Base-by-base conservation (phyloP, 2,329 filamentous ascomycete species). In the Aspergillus udagawae region DNA sequence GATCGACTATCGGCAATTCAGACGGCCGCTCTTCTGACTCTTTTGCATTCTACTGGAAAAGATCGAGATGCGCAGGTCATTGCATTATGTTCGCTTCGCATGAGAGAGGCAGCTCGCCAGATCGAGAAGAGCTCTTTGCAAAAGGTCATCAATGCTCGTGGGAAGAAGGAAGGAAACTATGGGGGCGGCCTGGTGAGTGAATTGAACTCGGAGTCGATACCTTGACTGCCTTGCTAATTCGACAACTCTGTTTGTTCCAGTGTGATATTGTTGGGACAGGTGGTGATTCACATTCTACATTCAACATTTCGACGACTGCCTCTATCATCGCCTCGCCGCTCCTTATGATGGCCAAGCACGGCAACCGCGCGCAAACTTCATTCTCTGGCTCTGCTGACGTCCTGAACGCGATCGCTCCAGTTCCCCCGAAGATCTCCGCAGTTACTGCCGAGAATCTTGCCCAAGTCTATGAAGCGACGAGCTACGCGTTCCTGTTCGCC, bases 221-320 rank as follows among this genome's bases (percentile, higher is more conserved):
- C 5, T n/a, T 28, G 25, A 10, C 7, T 17, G 17, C 8, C 20
- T 17, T 20, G 29, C 52, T 62, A 57, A 64, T 60, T 17, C 27
- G 17, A n/a, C 12, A 23, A 29, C 4, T 29, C 4, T 12, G 28
- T 45, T 21, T 54, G 10, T 29, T 48, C 28, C 62, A 86, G 83
- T 87, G 92, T 73, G 94, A 99, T 74, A 97, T 99, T 72, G 94
- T 99, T 57, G 94, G 94, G 65, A 99, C 94, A 7, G 94, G 94
- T 64, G 94, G 94, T 70, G 94, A 99, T 78, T 88, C 89, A 21
- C 92, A 97, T 81, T 91, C 96, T 75, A 99, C 94, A 35, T 99
- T 96, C 85, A 99, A 99, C 75, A 93, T 99, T 72, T 94, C 89
- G 66, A 99, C 94, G 4, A 96, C 94, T 6, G 86, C 94, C 2